Evolutionary conservation across 2,329 filamentous ascomycete species (phyloP), one percentile per base, ranked within the genome.

Genomic region (Stemphylium beticola): DNA sequence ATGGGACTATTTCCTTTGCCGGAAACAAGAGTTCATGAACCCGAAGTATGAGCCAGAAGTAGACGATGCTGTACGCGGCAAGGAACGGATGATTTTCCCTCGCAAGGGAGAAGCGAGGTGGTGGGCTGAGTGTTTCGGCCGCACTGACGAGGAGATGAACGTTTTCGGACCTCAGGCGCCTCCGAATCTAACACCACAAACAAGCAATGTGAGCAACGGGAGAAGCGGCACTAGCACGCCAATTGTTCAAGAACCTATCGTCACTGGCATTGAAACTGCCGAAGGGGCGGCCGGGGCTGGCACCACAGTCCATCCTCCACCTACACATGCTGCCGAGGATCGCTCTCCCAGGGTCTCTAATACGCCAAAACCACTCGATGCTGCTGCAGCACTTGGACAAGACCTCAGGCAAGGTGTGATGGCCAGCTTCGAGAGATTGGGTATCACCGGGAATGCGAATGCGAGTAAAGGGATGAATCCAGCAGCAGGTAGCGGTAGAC

Each of bases 61-160:
- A 32, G 90, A 97, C 59, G 92, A 97, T 67, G 87, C 90, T 39
- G 81, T 88, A 53, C 86, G 90, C 51, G 92, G 91, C 4, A 87
- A 88, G 54, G 93, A 96, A 72, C 84, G 92, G 4, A 84, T 99
- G 7, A 82, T 99, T 12, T 90, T 98, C 61, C 93, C 95, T 0
- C 82, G 84, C 3, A 79, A 89, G 1, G 84, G 85, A 11, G 88
- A 96, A 58, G 85, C 95, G n/a, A 85, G 92, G 56, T 99, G 95
- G 95, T 99, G 95, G 95, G 83, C 88, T 61, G 90, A 95, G 67
- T 78, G 89, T 1, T 99, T 97, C 76, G 91, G 92, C 41, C 85
- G 93, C 29, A 87, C 87, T 2, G 91, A 97, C 64, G 86, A 89
- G 49, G 95, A 99, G 73, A 98, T 99, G 93, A 99, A 99, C 66